Percentiles rank a stretch among this genome's conserved stretches.
Conservation (phyloP, 306 rosid species). For the Ormosia semicastrata region DNA sequence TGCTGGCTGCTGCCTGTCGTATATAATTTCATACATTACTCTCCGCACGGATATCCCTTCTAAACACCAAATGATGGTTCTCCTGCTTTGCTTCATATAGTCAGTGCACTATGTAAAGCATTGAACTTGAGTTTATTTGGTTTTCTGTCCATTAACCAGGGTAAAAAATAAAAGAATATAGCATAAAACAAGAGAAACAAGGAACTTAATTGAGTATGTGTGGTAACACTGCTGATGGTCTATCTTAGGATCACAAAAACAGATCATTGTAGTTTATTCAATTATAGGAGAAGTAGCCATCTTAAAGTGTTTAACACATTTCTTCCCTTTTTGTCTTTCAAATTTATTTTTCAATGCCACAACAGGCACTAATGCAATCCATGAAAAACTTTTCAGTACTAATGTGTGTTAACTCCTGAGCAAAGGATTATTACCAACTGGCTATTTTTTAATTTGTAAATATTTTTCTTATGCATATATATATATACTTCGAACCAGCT, state of each 20-base stretch:
- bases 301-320: background rate
- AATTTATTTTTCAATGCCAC: background rate
- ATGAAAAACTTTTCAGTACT: background rate
- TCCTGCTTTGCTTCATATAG: background rate
- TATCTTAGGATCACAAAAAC: background rate
- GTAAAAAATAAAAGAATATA: background rate
- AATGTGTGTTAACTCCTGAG: background rate
- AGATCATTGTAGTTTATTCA: background rate
- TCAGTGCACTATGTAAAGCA: background rate
- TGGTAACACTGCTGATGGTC: background rate
- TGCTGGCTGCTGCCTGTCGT: too few relatives aligned
- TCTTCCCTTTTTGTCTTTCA: background rate
- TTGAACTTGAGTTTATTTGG: background rate
- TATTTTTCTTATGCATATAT: too few relatives aligned
- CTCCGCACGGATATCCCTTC: too few relatives aligned
- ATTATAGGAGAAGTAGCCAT: background rate
- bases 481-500: too few relatives aligned
- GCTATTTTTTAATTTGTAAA: too few relatives aligned
- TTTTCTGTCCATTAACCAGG: conserved; percentile 1
- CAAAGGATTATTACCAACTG: background rate
- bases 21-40: too few relatives aligned
- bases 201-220: background rate
- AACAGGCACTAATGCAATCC: background rate
- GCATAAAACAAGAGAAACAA: background rate
- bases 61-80: too few relatives aligned